Percentiles rank a stretch among this genome's conserved stretches.
Conservation (phyloP, 441 rosid genomes). For the Croton laevigatus region DNA sequence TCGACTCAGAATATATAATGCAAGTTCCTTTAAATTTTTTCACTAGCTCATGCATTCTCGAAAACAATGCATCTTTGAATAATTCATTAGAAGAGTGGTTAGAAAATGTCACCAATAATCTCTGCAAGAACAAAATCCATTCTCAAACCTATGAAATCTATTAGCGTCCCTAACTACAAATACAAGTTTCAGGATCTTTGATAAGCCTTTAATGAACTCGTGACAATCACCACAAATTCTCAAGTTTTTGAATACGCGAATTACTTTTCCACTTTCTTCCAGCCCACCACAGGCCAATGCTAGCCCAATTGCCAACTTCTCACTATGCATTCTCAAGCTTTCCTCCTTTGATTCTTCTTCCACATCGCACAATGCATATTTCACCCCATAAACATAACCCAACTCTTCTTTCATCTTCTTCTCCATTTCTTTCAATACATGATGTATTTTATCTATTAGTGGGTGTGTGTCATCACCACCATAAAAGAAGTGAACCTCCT, state of each 20-base stretch:
- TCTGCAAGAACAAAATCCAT: slow-evolving; percentile 62
- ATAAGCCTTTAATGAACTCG: slow-evolving; percentile 63
- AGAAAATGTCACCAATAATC: slow-evolving; percentile 58
- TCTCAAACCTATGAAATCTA: slow-evolving; percentile 75
- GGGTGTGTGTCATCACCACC: slow-evolving; percentile 69
- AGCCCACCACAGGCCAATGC: slow-evolving; percentile 49
- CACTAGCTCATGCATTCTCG: too few species aligned
- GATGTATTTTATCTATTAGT: slow-evolving; percentile 37
- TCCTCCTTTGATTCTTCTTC: slow-evolving; percentile 68
- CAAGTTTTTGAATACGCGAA: slow-evolving; percentile 78
- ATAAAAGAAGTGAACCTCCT: slow-evolving; percentile 57
- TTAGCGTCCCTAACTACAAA: slow-evolving; percentile 83
- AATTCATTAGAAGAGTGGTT: too few species aligned
- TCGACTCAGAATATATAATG: too few species aligned
- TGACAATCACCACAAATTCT: slow-evolving; percentile 84
- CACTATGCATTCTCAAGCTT: slow-evolving; percentile 59
- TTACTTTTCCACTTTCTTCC: slow-evolving; percentile 43
- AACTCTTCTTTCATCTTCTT: slow-evolving; percentile 62
- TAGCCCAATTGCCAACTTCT: slow-evolving; percentile 76
- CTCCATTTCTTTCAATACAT: slow-evolving; percentile 59
- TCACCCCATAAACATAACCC: slow-evolving; percentile 51
- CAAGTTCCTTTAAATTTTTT: neutral
- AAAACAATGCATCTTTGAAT: too few species aligned
- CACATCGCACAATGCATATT: slow-evolving; percentile 59
- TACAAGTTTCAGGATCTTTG: slow-evolving; percentile 52